These are phyloP conservation scores for Acanthamoeba healyi DNA, from an alignment of 208 protist genomes.

Conservation along the genomic window DNA sequence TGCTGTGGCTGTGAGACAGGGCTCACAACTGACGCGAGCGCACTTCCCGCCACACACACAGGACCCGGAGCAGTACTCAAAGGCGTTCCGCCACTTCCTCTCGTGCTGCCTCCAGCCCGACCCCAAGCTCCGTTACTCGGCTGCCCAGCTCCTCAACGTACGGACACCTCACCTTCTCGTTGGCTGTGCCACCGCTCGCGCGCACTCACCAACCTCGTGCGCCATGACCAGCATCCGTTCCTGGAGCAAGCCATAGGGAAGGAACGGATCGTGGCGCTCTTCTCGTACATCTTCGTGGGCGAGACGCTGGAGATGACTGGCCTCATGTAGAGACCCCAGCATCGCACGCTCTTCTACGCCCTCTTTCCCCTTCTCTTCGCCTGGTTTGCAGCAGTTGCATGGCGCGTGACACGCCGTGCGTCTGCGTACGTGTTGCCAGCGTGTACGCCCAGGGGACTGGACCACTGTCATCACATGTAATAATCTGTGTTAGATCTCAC, in stretches of 20 bases:
- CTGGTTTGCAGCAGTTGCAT: too few species aligned
- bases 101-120: slow-evolving; percentile 55
- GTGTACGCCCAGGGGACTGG: too few species aligned
- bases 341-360: background rate
- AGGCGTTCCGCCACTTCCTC: slow-evolving; percentile 58
- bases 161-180: background rate
- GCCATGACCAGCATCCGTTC: slow-evolving; percentile 50
- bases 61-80: slow-evolving; percentile 20
- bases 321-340: background rate
- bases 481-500: too few species aligned
- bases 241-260: background rate
- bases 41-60: background rate
- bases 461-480: too few species aligned
- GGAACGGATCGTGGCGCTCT: slow-evolving; percentile 26
- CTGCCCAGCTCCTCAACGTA: slow-evolving; percentile 46
- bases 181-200: background rate
- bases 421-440: too few species aligned
- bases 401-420: too few species aligned
- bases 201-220: background rate
- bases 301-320: background rate
- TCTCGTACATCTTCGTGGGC: slow-evolving; percentile 59
- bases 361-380: background rate
- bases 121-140: slow-evolving; percentile 32
- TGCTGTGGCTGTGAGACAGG: background rate
- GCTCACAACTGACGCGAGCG: background rate